Evolutionary conservation across 306 rosid genomes (phyloP).

Genomic region (Malus fusca): DNA sequence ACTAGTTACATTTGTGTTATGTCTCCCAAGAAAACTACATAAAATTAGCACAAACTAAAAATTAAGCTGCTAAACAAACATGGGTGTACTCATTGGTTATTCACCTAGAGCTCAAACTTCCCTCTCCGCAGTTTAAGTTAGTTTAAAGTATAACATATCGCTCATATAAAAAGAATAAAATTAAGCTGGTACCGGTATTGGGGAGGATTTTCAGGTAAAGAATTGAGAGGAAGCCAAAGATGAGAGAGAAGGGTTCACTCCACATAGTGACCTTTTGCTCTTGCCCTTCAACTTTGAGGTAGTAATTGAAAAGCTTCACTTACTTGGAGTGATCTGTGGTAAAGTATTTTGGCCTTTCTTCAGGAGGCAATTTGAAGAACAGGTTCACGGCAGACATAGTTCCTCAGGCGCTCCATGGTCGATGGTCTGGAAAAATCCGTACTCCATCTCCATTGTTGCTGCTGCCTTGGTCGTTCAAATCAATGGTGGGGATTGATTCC

Average conservation of each 20-base stretch:
- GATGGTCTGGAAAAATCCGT: conserved; percentile 40
- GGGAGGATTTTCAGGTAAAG: conserved; percentile 28
- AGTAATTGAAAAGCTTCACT: conserved; percentile 20
- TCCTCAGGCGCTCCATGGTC: conserved; percentile 43
- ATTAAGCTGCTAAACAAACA: no score
- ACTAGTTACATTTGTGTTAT: no score
- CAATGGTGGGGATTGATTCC: conserved; percentile 41
- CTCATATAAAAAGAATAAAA: background rate
- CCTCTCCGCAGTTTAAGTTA: no score
- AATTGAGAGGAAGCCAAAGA: conserved; percentile 25
- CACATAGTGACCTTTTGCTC: conserved; percentile 20
- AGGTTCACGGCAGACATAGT: conserved; percentile 14
- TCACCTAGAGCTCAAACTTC: no score
- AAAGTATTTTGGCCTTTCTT: conserved; percentile 18
- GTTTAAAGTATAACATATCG: no score
- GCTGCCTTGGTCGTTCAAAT: conserved; percentile 12
- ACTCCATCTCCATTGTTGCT: background rate
- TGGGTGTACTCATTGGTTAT: no score
- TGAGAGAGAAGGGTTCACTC: conserved; percentile 42
- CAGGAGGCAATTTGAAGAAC: conserved; percentile 34
- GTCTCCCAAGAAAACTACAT: no score
- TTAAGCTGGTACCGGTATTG: conserved; percentile 12
- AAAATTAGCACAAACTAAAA: no score
- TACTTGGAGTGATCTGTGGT: conserved; percentile 27
- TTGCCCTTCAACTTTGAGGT: conserved; percentile 20